These are phyloP conservation scores for Neofusicoccum laricinum DNA, from an alignment of 2,329 filamentous ascomycete species.

Conservation along the genomic window DNA sequence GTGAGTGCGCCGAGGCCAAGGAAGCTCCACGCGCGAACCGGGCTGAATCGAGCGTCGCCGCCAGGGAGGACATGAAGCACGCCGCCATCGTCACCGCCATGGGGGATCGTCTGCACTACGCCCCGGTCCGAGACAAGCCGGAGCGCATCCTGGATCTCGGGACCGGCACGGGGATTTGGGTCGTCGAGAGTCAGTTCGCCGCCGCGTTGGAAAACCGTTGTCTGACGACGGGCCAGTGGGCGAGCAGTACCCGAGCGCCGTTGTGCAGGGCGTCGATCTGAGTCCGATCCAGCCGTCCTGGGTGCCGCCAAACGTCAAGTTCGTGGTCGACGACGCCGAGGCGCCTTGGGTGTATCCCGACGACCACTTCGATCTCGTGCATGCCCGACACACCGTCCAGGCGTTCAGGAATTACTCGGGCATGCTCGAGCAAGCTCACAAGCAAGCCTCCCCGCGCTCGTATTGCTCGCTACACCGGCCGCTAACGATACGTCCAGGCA, in stretches of 20 bases:
- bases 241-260: slow-evolving; percentile 31
- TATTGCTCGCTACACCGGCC: background rate
- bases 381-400: slow-evolving; percentile 53
- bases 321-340: slow-evolving; percentile 47
- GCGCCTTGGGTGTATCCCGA: slow-evolving; percentile 43
- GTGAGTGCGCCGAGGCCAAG: slow-evolving; percentile 30
- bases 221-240: slow-evolving; percentile 24
- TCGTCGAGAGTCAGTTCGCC: slow-evolving; percentile 27
- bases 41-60: slow-evolving; percentile 23
- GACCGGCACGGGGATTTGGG: slow-evolving; percentile 18
- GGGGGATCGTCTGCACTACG: slow-evolving; percentile 3
- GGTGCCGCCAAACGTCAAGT: slow-evolving; percentile 46
- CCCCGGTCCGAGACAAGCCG: slow-evolving; percentile 10
- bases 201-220: slow-evolving; percentile 26
- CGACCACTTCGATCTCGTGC: slow-evolving; percentile 43
- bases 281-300: slow-evolving; percentile 37
- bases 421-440: slow-evolving; percentile 44
- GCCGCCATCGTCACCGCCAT: slow-evolving; percentile 1
- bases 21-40: too few relatives aligned
- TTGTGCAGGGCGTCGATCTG: slow-evolving; percentile 32
- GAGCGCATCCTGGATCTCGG: slow-evolving; percentile 13
- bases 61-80: slow-evolving; percentile 23
- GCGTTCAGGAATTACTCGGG: slow-evolving; percentile 48
- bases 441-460: background rate
- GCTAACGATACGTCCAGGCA: slow-evolving; percentile 15